Percentiles rank a stretch among this genome's conserved stretches.
Conservation (phyloP, 1,139 yeast genomes). For the Yamadazyma songkhlaensis region DNA sequence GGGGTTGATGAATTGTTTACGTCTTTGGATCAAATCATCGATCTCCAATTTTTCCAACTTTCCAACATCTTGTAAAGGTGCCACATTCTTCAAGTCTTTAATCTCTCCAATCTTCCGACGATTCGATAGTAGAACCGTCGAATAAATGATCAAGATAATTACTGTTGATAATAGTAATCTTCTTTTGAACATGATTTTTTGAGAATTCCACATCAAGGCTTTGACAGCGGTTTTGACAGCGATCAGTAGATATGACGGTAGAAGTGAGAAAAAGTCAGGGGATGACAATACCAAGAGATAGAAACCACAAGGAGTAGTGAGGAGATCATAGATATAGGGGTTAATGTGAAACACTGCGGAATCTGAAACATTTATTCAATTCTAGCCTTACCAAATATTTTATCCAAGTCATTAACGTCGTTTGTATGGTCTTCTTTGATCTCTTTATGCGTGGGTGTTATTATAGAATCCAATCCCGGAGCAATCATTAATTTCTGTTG, state of each 20-base stretch:
- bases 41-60: not conserved
- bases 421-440: constrained; percentile 4
- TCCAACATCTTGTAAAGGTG: not conserved
- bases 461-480: constrained; percentile 40
- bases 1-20: constrained; percentile 14
- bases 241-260: no score
- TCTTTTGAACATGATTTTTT: not conserved
- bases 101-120: not conserved
- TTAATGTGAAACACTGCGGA: no score
- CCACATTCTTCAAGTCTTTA: not conserved
- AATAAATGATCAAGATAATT: not conserved
- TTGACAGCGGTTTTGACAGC: no score
- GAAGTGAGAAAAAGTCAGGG: no score
- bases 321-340: no score
- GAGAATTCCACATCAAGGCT: not conserved
- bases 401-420: constrained; percentile 26
- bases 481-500: constrained; percentile 36
- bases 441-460: constrained; percentile 28
- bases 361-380: not conserved
- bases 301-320: no score
- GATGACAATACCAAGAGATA: no score
- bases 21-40: constrained; percentile 1
- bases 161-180: not conserved
- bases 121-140: not conserved
- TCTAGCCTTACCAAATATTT: constrained; percentile 24